A percentile compares a stretch with the other conserved stretches of the same genome.
Evolutionary conservation across 495 filamentous ascomycete species (phyloP).

Genomic region (Hyaloscypha bicolor): DNA sequence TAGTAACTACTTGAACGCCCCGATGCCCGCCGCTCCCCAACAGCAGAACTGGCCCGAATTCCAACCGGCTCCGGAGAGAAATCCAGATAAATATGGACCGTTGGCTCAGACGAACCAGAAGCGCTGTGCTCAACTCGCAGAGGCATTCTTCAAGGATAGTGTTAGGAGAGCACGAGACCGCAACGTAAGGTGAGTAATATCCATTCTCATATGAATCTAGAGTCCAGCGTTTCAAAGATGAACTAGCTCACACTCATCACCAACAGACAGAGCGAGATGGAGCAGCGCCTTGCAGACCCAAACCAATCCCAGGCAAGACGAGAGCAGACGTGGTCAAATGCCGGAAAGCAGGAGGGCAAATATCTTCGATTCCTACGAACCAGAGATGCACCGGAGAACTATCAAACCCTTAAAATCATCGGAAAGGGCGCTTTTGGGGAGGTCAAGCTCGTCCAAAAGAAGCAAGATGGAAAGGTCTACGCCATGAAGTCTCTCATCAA

Average conservation of each 20-base stretch:
- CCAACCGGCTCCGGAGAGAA: conserved; percentile 65
- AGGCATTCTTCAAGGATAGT: conserved; percentile 93
- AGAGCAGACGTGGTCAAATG: conserved; percentile 73
- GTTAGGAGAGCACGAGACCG: conserved; percentile 89
- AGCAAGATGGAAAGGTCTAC: conserved; percentile 95
- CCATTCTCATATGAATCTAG: neutral
- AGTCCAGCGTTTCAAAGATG: neutral
- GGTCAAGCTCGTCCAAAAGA: conserved; percentile 94
- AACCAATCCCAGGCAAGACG: conserved; percentile 73
- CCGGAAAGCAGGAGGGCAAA: conserved; percentile 80
- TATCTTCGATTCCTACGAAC: conserved; percentile 95
- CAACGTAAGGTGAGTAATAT: conserved; percentile 71
- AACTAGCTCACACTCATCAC: neutral
- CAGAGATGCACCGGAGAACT: conserved; percentile 88
- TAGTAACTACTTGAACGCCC: conserved; percentile 64
- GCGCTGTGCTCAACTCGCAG: conserved; percentile 76
- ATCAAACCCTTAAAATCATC: conserved; percentile 94
- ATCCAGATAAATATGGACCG: conserved; percentile 71
- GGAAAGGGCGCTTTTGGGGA: conserved; percentile 99
- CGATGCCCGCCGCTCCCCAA: conserved; percentile 53
- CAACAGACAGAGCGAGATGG: conserved; percentile 82
- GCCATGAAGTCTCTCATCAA: conserved; percentile 98
- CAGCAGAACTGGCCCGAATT: conserved; percentile 45
- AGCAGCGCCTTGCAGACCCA: conserved; percentile 75
- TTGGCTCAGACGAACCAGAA: conserved; percentile 68